Evolutionary conservation across 78 protist species (phyloP).

Genomic region (Dictyostelium firmibasis): DNA sequence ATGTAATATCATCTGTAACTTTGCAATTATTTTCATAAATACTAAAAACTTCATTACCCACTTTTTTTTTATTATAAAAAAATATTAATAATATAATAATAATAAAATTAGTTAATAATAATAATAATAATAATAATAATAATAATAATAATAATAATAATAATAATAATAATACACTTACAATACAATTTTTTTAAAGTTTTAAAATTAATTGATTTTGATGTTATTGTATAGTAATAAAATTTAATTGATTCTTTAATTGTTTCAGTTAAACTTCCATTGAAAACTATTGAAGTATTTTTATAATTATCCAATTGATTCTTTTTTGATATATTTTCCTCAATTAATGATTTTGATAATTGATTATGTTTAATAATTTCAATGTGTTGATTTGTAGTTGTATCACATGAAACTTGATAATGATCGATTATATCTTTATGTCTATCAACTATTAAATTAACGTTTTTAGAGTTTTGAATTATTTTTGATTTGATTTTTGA

Average conservation of each 20-base stretch:
- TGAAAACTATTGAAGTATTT: background rate
- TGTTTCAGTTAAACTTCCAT: background rate
- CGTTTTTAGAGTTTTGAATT: background rate
- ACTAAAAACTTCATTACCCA: background rate
- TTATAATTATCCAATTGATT: background rate
- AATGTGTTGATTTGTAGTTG: background rate
- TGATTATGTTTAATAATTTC: slow-evolving; percentile 1
- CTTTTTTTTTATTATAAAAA: background rate
- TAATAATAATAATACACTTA: too few species aligned
- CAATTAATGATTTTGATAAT: background rate
- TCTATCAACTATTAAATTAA: background rate
- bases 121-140: too few species aligned
- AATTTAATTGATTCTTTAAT: background rate
- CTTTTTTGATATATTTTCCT: background rate
- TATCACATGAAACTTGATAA: background rate
- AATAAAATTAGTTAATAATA: too few species aligned
- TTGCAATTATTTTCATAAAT: background rate
- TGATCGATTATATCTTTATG: background rate
- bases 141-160: too few species aligned
- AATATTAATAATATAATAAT: too few species aligned
- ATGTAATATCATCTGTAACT: background rate
- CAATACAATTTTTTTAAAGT: background rate
- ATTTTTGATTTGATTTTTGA: background rate
- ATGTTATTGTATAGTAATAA: background rate
- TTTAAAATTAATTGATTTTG: background rate